phyloP scores from a whole-genome alignment of 2,329 filamentous ascomycete species.

The Cryphonectria carpinicola region DNA sequence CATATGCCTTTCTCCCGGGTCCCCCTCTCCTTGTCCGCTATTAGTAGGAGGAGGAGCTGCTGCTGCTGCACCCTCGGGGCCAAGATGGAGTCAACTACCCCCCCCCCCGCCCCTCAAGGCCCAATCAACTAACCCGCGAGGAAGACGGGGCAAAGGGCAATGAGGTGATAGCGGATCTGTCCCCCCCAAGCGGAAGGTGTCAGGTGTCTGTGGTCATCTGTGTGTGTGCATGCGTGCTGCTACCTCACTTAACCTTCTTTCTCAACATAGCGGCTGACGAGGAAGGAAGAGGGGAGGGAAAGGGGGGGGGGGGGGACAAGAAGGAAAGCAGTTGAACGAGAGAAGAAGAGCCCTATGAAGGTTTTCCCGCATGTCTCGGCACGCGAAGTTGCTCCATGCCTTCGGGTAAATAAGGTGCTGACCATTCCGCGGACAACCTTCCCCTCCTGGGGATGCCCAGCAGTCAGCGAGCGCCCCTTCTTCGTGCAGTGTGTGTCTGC shows the following conservation, averaged over 20 bases:
- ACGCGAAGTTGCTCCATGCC: neutral
- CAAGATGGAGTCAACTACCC: no score
- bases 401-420: neutral
- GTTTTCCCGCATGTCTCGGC: conserved; percentile 7
- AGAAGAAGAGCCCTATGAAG: neutral
- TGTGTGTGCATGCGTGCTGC: neutral
- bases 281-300: neutral
- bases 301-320: neutral
- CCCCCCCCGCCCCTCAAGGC: no score
- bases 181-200: conserved; percentile 6
- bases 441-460: neutral
- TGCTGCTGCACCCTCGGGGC: neutral
- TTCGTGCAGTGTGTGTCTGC: neutral
- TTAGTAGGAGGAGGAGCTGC: neutral
- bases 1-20: neutral
- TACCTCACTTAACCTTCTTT: neutral
- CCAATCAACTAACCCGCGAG: no score
- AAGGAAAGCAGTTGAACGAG: neutral
- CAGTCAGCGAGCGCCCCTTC: neutral
- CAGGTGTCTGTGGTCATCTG: neutral
- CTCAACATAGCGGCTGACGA: neutral
- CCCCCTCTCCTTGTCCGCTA: no score
- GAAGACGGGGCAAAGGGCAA: neutral
- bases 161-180: neutral
- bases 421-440: neutral